These are phyloP conservation scores for Aspergillus tubingensis DNA, from an alignment of 2,329 filamentous ascomycete species.

Conservation along the genomic window DNA sequence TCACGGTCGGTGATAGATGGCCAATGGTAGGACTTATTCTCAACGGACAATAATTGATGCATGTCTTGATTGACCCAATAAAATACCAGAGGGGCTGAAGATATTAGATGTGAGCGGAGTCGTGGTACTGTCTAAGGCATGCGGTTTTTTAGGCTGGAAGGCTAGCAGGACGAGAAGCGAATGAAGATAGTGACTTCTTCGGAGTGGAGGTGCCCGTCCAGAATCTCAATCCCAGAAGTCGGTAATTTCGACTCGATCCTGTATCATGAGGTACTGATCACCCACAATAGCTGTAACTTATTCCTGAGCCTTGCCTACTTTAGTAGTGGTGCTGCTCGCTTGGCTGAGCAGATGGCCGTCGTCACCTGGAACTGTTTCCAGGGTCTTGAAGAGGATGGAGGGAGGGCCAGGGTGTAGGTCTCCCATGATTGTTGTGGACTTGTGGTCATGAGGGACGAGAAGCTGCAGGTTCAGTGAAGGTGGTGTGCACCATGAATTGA, in stretches of 20 bases:
- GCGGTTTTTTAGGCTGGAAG: conserved; percentile 5
- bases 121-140: conserved; percentile 3
- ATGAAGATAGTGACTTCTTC: neutral
- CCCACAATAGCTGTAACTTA: conserved; percentile 13
- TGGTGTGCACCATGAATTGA: neutral
- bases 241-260: conserved; percentile 11
- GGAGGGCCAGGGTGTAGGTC: neutral
- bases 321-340: neutral
- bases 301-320: neutral
- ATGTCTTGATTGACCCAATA: neutral
- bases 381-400: neutral
- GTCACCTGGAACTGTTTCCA: conserved; percentile 5
- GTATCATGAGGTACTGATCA: conserved; percentile 13
- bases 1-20: neutral
- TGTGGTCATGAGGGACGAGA: neutral
- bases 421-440: neutral
- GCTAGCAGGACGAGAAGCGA: neutral
- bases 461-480: conserved; percentile 1
- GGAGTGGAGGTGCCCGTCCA: conserved; percentile 11
- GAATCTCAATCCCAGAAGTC: conserved; percentile 9
- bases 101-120: neutral
- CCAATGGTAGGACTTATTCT: neutral
- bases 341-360: neutral
- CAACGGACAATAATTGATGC: neutral
- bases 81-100: conserved; percentile 2